Base-by-base conservation (phyloP, 495 filamentous ascomycete species). In the Hypoxylon lienhwacheense region DNA sequence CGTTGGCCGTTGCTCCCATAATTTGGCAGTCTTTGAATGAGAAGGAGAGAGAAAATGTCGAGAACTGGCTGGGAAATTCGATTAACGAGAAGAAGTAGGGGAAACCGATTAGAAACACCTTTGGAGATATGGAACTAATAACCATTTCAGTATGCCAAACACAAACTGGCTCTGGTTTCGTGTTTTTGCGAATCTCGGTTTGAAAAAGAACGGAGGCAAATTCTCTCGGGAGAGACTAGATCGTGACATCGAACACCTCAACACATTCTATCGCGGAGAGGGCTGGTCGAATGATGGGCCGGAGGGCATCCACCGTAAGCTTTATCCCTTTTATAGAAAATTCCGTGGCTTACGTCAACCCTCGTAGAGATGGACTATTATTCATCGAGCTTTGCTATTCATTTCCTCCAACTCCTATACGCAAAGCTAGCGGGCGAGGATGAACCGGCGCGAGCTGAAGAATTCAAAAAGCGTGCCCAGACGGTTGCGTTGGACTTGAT, bases 211-310 rank as follows among this genome's bases (percentile, higher is more conserved):
- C 28, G 83, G 84, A 3, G 86, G 82, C 3, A 76, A 75, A 19
- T 87, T 82, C 66, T 84, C 83, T 1, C 79, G 83, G 44, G 74
- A 80, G 49, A 77, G 84, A 22, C 76, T 90, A 31, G 81, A 88
- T 55, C 79, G 79, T 12, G 87, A 90, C 68, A 84, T 91, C 55
- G 77, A 86, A 52, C 87, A 90, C 50, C 70, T 91, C 8, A 82
- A 90, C 61, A 87, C 85, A 3, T 91, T 90, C 68, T 89, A 90
- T 64, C 78, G 87, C 4, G 87, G 86, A 0, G 83, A 81, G 26
- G 87, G 88, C 1, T 91, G 88, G 88, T 87, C 83, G 1, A 89
- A 88, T 55, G 88, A 91, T 58, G 87, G 87, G 0, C 87, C 88
- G 0, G 83, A 84, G 64, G 84, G 81, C 10, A 85, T 88, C 48